Conservation (phyloP, 148 eudicot species). For the Rheum nobile region DNA sequence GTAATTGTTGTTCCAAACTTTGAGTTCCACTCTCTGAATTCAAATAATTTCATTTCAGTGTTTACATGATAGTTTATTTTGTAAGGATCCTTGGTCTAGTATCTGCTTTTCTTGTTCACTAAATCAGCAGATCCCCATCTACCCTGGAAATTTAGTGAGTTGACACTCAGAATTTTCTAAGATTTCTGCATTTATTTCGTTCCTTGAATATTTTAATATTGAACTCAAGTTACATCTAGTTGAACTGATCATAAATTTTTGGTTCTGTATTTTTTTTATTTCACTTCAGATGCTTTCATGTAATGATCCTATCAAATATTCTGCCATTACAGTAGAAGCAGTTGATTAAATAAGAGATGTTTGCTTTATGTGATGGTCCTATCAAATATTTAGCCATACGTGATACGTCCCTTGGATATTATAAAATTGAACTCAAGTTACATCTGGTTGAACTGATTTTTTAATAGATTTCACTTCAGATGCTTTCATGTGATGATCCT, state of each 20-base stretch:
- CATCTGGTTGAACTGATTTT: neutral
- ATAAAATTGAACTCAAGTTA: neutral
- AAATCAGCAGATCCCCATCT: neutral
- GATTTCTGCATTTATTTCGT: neutral
- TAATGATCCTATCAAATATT: neutral
- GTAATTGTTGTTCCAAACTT: conserved; percentile 20
- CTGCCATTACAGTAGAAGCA: neutral
- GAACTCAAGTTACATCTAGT: neutral
- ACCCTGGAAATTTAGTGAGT: neutral
- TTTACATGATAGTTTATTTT: neutral
- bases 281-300: neutral
- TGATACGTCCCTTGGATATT: neutral
- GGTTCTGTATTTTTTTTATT: too few relatives aligned
- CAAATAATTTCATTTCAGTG: neutral
- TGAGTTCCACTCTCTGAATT: neutral
- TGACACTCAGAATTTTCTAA: neutral
- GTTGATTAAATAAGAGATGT: neutral
- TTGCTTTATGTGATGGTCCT: too few relatives aligned
- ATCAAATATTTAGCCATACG: too few relatives aligned
- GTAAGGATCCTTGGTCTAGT: neutral
- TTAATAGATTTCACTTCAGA: too few relatives aligned
- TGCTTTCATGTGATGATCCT: neutral
- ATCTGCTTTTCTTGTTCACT: neutral
- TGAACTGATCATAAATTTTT: too few relatives aligned
- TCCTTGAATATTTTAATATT: neutral